Base-by-base conservation (phyloP, 345 rosid genomes). In the Eucalyptus shirleyi region DNA sequence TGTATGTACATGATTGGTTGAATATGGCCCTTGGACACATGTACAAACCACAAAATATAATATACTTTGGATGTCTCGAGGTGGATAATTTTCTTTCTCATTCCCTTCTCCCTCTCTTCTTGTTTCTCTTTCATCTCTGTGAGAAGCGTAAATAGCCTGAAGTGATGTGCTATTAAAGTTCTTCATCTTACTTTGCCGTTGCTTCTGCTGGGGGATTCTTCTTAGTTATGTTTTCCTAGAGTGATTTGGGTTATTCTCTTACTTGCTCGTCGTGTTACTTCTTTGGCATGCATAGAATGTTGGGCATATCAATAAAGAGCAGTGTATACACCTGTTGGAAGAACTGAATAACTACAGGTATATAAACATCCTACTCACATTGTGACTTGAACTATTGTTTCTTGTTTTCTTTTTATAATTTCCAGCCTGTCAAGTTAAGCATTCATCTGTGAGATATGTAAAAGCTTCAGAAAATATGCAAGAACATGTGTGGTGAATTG, bases 321-420 rank as follows among this genome's bases (percentile, higher is more conserved):
- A 98, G 91, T 98, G 98, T 87, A 93, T 96, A 87, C 90, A 32
- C 90, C 95, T 98, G 89, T 96, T 98, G 93, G 95, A 95, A 91
- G 96, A 95, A 88, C 93, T 98, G 88, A 96, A 97, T 90, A 92
- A 94, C 65, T 98, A 98, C 96, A 96, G 99, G 99, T 98, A 93
- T 77, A 40, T 77, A 40, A 40, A 42, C 30, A 77, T 77, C 16
- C 85, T 77, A 77, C 47, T 37, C 15, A 77, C 15, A 77, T 21
- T 5, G 3, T 77, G 81, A 50, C 55, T 69, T 28, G 53, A 18
- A 87, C 8, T 28, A 47, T 88, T 13, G 24, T 88, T 88, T 50
- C 11, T 34, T 18, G 12, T 9, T 49, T 45, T 34, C 18, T 72
- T 69, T 69, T 50, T 49, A 50, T 30, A 37, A 62, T 67, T 32